These are phyloP conservation scores for Prunus dulcis DNA, from an alignment of 306 rosid species.

Conservation along the genomic window DNA sequence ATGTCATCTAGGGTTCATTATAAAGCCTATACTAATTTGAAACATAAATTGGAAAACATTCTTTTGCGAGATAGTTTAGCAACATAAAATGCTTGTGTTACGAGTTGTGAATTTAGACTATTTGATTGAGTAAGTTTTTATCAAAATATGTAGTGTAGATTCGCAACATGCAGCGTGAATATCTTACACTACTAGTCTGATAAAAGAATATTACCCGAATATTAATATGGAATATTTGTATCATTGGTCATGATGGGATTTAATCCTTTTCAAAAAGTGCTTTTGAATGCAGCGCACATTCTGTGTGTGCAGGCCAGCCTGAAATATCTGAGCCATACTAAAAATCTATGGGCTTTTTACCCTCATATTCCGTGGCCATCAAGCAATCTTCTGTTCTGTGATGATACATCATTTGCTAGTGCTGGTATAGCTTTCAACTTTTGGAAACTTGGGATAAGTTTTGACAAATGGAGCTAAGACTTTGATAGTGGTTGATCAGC, in stretches of 20 bases:
- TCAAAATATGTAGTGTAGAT: no score
- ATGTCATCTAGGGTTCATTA: constrained; percentile 18
- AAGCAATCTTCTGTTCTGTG: constrained; percentile 4
- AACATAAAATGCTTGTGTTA: background rate
- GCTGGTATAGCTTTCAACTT: background rate
- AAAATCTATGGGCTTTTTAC: constrained; percentile 14
- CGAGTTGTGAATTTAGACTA: background rate
- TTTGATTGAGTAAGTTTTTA: no score
- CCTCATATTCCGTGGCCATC: background rate
- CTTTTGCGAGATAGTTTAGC: background rate
- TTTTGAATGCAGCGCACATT: constrained; percentile 32
- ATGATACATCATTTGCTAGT: background rate
- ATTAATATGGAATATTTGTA: constrained; percentile 14
- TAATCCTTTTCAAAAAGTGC: constrained; percentile 36
- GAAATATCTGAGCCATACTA: constrained; percentile 18
- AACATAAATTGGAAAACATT: no score
- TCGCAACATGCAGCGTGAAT: background rate
- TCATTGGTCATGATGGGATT: constrained; percentile 37
- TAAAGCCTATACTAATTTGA: background rate
- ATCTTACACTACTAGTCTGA: background rate
- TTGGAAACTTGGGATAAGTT: background rate
- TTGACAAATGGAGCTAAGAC: background rate
- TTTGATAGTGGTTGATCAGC: background rate
- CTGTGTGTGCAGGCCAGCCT: constrained; percentile 18
- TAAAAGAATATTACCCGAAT: background rate